Evolutionary conservation across 2,329 filamentous ascomycete genomes (phyloP).

Genomic region (Penicillium sp.): DNA sequence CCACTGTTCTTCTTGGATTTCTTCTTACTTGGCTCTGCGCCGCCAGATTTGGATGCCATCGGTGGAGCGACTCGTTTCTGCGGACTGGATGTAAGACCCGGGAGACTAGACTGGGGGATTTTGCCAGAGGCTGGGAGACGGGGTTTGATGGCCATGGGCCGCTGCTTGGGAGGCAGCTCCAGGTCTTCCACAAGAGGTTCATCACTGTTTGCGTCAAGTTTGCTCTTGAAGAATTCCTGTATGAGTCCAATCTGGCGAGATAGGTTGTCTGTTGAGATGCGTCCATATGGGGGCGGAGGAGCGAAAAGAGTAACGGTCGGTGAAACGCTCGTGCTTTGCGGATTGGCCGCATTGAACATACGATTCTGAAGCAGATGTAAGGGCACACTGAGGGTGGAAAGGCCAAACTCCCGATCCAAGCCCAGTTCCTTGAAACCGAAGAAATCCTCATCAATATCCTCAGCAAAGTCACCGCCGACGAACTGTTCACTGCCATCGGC

Average conservation of each 20-base stretch:
- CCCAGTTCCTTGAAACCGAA: conserved; percentile 97
- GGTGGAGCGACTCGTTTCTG: conserved; percentile 43
- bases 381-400: conserved; percentile 85
- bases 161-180: conserved; percentile 88
- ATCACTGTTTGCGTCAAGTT: conserved; percentile 79
- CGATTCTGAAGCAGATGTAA: conserved; percentile 90
- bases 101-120: conserved; percentile 38
- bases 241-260: conserved; percentile 80
- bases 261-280: conserved; percentile 76
- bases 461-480: conserved; percentile 92
- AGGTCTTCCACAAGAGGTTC: conserved; percentile 89
- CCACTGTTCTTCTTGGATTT: conserved; percentile 45
- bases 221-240: conserved; percentile 86
- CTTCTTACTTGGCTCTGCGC: conserved; percentile 44
- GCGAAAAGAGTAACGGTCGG: conserved; percentile 58
- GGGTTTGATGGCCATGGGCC: conserved; percentile 49
- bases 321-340: conserved; percentile 60
- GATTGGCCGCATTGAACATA: conserved; percentile 80
- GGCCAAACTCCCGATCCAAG: conserved; percentile 84
- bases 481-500: conserved; percentile 97
- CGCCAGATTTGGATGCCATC: conserved; percentile 28
- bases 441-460: conserved; percentile 97
- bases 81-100: conserved; percentile 38
- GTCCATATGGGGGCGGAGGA: conserved; percentile 69
- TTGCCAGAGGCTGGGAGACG: conserved; percentile 49